A percentile compares a stretch with the other conserved stretches of the same genome.
Conservation (phyloP, 345 rosid species). For the Hibiscus tridactylites region DNA sequence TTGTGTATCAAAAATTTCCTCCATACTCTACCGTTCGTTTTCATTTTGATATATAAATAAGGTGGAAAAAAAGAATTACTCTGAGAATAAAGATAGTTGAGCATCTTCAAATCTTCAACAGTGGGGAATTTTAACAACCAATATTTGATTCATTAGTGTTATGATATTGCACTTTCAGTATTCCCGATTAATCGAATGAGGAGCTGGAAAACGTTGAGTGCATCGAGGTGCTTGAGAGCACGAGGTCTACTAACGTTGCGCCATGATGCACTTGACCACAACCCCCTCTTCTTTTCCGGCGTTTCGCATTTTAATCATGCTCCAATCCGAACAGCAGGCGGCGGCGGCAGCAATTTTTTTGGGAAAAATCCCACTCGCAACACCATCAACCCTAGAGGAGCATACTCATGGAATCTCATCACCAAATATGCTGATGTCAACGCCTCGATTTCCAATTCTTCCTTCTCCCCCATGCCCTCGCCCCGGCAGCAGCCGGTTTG, state of each 20-base stretch:
- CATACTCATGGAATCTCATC: conserved; percentile 13
- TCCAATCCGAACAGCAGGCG: background rate
- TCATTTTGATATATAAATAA: too few species aligned
- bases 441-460: conserved; percentile 29
- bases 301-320: background rate
- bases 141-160: background rate
- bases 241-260: conserved; percentile 7
- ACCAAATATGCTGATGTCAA: conserved; percentile 3
- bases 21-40: too few species aligned
- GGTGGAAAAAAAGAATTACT: too few species aligned
- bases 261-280: background rate
- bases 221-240: conserved; percentile 17
- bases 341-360: conserved; percentile 8
- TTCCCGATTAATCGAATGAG: background rate
- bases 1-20: too few species aligned
- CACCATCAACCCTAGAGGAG: background rate
- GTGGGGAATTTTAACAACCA: background rate
- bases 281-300: background rate
- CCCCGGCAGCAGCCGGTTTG: conserved; percentile 8
- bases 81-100: too few species aligned
- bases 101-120: background rate
- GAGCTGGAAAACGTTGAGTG: conserved; percentile 13
- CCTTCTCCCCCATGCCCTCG: background rate
- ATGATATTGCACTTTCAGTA: too few species aligned
- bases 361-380: conserved; percentile 5